Conservation (phyloP, 805 yeast genomes). For the Candida rishiriensis region DNA sequence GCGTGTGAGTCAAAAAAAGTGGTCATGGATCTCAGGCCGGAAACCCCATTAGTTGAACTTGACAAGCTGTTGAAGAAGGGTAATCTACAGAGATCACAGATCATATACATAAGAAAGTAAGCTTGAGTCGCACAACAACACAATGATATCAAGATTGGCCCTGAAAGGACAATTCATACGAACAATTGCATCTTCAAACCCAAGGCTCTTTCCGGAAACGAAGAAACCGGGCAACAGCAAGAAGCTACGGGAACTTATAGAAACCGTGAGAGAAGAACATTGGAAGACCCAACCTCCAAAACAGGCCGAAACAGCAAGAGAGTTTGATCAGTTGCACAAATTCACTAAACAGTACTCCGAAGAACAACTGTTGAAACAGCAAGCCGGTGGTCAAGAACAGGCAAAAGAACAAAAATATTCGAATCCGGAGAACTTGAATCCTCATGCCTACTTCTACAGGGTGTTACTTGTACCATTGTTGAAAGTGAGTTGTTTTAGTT, state of each 20-base stretch:
- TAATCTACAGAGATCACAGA: too few relatives aligned
- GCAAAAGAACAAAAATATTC: constrained; percentile 7
- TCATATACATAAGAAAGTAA: too few relatives aligned
- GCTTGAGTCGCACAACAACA: too few relatives aligned
- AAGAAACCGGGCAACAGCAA: not conserved
- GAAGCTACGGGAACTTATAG: constrained; percentile 3
- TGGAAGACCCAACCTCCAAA: constrained; percentile 4
- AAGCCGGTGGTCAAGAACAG: not conserved
- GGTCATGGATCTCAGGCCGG: too few relatives aligned
- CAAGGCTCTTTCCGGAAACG: not conserved
- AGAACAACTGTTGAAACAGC: constrained; percentile 1
- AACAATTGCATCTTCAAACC: too few relatives aligned
- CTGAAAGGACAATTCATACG: too few relatives aligned
- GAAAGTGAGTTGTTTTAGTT: constrained; percentile 40
- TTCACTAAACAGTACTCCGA: constrained; percentile 1
- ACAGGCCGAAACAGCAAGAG: constrained; percentile 1
- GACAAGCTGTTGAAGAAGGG: too few relatives aligned
- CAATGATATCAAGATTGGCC: too few relatives aligned
- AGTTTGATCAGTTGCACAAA: not conserved
- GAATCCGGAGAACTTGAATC: constrained; percentile 16
- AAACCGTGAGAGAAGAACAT: constrained; percentile 4
- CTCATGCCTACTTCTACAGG: constrained; percentile 38
- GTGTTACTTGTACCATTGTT: constrained; percentile 42
- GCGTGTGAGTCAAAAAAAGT: too few relatives aligned
- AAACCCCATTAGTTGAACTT: too few relatives aligned